These are phyloP conservation scores for Didymellaceae sp. DNA, from an alignment of 2,329 filamentous ascomycete genomes.

Conservation along the genomic window DNA sequence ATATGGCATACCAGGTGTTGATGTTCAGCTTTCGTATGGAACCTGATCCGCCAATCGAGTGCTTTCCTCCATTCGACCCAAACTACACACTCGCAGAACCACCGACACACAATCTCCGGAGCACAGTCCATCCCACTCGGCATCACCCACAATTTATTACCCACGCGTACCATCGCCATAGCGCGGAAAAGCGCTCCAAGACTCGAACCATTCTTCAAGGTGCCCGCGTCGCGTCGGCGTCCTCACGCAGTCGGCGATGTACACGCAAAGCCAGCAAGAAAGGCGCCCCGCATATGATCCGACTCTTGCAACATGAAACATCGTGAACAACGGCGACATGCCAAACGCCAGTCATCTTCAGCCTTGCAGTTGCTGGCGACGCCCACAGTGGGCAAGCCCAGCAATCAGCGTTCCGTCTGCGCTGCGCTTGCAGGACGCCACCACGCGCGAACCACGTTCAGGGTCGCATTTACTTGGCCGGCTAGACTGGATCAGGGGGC, in stretches of 20 bases:
- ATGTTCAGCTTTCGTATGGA: not conserved
- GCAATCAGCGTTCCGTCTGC: conserved; percentile 4
- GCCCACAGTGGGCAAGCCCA: not conserved
- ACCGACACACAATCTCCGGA: conserved; percentile 14
- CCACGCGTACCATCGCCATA: too few species aligned
- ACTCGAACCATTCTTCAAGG: not conserved
- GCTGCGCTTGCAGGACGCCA: conserved; percentile 17
- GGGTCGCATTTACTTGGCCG: too few species aligned
- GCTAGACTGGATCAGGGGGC: conserved; percentile 24
- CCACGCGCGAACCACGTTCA: conserved; percentile 25
- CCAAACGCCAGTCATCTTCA: conserved; percentile 9
- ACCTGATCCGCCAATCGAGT: not conserved
- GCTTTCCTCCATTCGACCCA: not conserved
- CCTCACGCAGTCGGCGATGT: conserved; percentile 7
- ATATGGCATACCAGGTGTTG: not conserved
- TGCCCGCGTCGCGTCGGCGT: conserved; percentile 3
- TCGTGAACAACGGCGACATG: conserved; percentile 6
- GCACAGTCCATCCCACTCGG: conserved; percentile 7
- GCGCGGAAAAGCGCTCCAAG: not conserved
- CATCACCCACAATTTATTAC: not conserved
- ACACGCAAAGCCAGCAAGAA: not conserved
- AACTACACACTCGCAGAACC: conserved; percentile 1
- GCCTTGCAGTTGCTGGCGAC: conserved; percentile 6
- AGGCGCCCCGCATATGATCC: not conserved
- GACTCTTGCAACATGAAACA: not conserved